Percentiles rank a stretch among this genome's conserved stretches.
phyloP scores from a whole-genome alignment of 768 basidiomycete genomes.

The Pleurotus tuoliensis region DNA sequence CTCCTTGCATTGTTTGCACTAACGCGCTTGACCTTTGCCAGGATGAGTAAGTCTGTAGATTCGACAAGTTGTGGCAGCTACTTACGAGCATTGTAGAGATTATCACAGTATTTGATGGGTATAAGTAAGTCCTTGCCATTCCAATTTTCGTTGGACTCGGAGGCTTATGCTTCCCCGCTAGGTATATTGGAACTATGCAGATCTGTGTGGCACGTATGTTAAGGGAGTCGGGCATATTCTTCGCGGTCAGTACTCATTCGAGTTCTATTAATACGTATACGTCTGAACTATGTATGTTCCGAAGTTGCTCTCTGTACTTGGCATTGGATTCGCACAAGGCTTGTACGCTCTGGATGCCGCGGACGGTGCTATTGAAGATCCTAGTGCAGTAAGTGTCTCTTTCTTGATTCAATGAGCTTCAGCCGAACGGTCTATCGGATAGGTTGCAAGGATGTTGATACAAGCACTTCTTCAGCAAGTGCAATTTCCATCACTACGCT shows the following conservation, averaged over 20 bases:
- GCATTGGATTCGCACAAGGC: slow-evolving; percentile 81
- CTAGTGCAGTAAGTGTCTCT: slow-evolving; percentile 35
- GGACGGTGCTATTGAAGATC: slow-evolving; percentile 66
- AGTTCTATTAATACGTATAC: background rate
- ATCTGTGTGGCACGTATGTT: slow-evolving; percentile 93
- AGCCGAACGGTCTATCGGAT: background rate
- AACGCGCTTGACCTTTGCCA: slow-evolving; percentile 19
- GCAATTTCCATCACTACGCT: background rate
- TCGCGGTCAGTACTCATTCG: slow-evolving; percentile 55
- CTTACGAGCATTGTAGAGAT: slow-evolving; percentile 44
- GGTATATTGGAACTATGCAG: slow-evolving; percentile 90
- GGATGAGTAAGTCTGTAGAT: slow-evolving; percentile 68
- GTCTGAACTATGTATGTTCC: background rate
- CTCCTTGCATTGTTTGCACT: background rate
- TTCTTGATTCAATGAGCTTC: background rate
- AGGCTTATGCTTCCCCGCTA: slow-evolving; percentile 19
- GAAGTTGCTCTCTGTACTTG: slow-evolving; percentile 78
- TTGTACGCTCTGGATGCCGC: slow-evolving; percentile 89
- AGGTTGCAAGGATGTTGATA: slow-evolving; percentile 71
- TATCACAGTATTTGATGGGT: slow-evolving; percentile 77
- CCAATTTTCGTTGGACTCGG: background rate
- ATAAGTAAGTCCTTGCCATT: slow-evolving; percentile 47
- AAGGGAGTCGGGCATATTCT: slow-evolving; percentile 89
- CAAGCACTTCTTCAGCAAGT: slow-evolving; percentile 80
- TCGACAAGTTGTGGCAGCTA: background rate